A percentile compares a stretch with the other conserved stretches of the same genome.
Evolutionary conservation across 345 rosid genomes (phyloP).

Genomic region (Heritiera littoralis): DNA sequence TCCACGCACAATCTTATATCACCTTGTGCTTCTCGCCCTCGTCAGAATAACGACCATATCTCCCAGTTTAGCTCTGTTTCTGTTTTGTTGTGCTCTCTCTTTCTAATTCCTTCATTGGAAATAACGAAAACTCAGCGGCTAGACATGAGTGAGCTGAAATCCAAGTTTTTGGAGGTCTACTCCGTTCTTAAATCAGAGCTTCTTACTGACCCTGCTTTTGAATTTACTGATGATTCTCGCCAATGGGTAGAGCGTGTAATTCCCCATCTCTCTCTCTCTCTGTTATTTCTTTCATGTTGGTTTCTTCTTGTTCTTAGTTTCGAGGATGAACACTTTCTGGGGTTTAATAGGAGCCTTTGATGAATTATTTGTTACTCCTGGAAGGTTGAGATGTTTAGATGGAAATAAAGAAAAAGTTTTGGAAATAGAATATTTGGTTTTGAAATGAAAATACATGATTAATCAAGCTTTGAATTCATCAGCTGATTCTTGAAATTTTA

Average conservation of each 20-base stretch:
- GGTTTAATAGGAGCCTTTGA: background rate
- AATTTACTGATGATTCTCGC: constrained; percentile 68
- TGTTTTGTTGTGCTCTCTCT: background rate
- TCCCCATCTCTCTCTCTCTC: background rate
- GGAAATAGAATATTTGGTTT: background rate
- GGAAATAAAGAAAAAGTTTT: background rate
- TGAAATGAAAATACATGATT: background rate
- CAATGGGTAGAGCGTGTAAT: constrained; percentile 75
- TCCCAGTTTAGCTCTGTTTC: background rate
- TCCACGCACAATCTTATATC: background rate
- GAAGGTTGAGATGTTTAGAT: background rate
- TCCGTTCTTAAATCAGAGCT: constrained; percentile 63
- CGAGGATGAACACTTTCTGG: background rate
- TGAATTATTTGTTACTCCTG: constrained; percentile 1
- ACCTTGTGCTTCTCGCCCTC: background rate
- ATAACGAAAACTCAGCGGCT: background rate
- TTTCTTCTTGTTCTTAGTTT: background rate
- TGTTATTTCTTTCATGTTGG: background rate
- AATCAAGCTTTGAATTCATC: background rate
- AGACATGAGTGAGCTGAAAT: background rate
- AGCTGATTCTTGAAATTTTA: background rate
- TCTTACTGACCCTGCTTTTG: constrained; percentile 82
- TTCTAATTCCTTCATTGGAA: background rate
- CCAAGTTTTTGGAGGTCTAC: constrained; percentile 14
- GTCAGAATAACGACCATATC: background rate